A percentile compares a stretch with the other conserved stretches of the same genome.
These are phyloP conservation scores for Lentinus brumalis DNA, from an alignment of 768 basidiomycete species.

Conservation along the genomic window DNA sequence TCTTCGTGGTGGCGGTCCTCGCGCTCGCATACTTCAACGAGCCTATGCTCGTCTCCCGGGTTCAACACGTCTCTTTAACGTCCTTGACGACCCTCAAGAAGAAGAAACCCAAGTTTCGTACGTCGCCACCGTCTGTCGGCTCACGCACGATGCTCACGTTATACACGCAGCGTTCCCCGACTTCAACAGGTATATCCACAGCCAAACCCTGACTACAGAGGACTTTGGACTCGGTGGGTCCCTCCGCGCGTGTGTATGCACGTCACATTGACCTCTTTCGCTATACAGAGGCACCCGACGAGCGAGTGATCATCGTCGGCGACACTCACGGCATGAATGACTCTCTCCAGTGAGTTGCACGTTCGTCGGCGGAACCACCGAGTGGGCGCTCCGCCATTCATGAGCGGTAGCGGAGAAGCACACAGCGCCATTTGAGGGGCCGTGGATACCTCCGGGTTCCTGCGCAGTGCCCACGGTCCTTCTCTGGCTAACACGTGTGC, in stretches of 20 bases:
- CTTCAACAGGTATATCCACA: slow-evolving; percentile 51
- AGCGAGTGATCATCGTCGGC: slow-evolving; percentile 75
- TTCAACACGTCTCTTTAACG: slow-evolving; percentile 13
- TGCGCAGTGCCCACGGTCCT: background rate
- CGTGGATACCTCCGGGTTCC: background rate
- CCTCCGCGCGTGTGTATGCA: background rate
- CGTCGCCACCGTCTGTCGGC: background rate
- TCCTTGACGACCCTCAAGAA: slow-evolving; percentile 8
- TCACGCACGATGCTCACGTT: slow-evolving; percentile 3
- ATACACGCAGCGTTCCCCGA: slow-evolving; percentile 48
- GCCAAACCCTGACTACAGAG: slow-evolving; percentile 44
- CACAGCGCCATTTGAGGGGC: background rate
- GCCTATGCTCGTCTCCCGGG: slow-evolving; percentile 21
- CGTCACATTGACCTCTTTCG: background rate
- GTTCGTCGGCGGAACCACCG: background rate
- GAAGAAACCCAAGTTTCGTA: slow-evolving; percentile 20
- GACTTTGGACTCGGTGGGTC: slow-evolving; percentile 59
- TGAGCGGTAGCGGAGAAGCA: background rate
- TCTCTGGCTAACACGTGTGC: background rate
- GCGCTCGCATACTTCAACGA: slow-evolving; percentile 33
- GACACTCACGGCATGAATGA: slow-evolving; percentile 86
- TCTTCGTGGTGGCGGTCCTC: slow-evolving; percentile 49
- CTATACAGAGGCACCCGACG: slow-evolving; percentile 47
- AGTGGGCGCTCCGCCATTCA: background rate
- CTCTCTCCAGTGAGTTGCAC: slow-evolving; percentile 59